Conservation (phyloP, 2,329 filamentous ascomycete species). For the Xylaria multiplex region DNA sequence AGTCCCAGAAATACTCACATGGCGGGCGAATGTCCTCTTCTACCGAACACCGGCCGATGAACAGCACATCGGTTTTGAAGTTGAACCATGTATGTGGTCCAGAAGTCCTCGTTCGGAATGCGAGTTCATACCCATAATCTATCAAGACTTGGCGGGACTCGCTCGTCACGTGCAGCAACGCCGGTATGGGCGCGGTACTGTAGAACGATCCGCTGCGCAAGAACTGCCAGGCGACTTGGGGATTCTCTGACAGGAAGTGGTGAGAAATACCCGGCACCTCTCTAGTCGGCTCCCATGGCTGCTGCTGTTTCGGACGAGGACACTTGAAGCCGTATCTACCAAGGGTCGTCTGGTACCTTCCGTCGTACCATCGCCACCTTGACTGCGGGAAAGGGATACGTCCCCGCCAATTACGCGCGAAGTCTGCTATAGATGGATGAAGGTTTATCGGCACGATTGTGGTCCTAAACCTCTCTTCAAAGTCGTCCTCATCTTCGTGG, state of each 20-base stretch:
- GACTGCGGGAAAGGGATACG: background rate
- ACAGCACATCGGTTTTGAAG: constrained; percentile 39
- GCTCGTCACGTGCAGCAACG: constrained; percentile 43
- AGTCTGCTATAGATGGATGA: constrained; percentile 36
- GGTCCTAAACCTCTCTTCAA: constrained; percentile 26
- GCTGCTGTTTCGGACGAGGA: constrained; percentile 6
- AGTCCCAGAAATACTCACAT: background rate
- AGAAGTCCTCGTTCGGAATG: constrained; percentile 40
- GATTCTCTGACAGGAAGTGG: constrained; percentile 25
- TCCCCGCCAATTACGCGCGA: constrained; percentile 35
- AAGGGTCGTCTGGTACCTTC: constrained; percentile 20
- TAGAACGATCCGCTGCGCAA: constrained; percentile 32
- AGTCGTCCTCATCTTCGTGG: constrained; percentile 17
- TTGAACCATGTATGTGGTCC: constrained; percentile 40
- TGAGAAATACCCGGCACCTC: constrained; percentile 31
- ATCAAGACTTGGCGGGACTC: constrained; percentile 45
- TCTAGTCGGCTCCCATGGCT: constrained; percentile 35
- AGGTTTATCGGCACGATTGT: constrained; percentile 29
- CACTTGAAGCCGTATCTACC: constrained; percentile 33
- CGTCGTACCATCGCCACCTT: background rate
- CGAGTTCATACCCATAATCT: constrained; percentile 36
- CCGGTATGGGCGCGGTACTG: constrained; percentile 40
- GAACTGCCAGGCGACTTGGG: constrained; percentile 32
- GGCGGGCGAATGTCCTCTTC: background rate
- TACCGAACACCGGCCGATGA: background rate